Base-by-base conservation (phyloP, 108 stramenopile species). In the Fistulifera solaris region DNA sequence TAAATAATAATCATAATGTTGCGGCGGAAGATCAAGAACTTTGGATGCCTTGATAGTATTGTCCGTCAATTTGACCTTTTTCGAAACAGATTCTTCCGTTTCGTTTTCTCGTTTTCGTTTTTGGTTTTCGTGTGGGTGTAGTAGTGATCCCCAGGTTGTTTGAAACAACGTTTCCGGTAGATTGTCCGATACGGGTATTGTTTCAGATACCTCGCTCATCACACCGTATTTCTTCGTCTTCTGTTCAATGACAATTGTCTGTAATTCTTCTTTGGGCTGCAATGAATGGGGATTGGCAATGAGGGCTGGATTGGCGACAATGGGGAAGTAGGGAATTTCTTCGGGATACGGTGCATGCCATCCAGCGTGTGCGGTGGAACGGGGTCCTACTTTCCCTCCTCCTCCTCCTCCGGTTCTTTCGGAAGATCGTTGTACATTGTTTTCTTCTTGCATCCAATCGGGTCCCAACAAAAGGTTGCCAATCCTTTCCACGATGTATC, bases 321-420 rank as follows among this genome's bases (percentile, higher is more conserved):
- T 19, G 6, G 89, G 89, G 61, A 86, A 90, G 1, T 56, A 51
- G 1, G 68, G 47, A 5, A 90, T 61, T 47, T 64, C 76, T 38
- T 82, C 71, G 23, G 67, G 73, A 69, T 72, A 90, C 14, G 89
- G 89, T 28, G 85, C 89, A 31, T 76, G 43, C 89, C 89, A 90
- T 44, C 85, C 72, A 54, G 22, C 17, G 6, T n/a, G 48, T 25
- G 23, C 49, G n/a, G n/a, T 58, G 1, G 45, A 18, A 45, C 18
- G 38, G 16, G 81, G 72, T 44, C 61, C 65, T 12, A 56, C 63
- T 48, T 80, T 69, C 17, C 75, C 76, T 5, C 23, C 38, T 2
- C 38, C n/a, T n/a, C n/a, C n/a, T n/a, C 54, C 27, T 13, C 14
- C n/a, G 54, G 27, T 31, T 15, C 12, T 27, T n/a, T n/a, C n/a